Conservation (phyloP, 202 grass and related monocot genomes). For the Bolboschoenoplectus hybrid region DNA sequence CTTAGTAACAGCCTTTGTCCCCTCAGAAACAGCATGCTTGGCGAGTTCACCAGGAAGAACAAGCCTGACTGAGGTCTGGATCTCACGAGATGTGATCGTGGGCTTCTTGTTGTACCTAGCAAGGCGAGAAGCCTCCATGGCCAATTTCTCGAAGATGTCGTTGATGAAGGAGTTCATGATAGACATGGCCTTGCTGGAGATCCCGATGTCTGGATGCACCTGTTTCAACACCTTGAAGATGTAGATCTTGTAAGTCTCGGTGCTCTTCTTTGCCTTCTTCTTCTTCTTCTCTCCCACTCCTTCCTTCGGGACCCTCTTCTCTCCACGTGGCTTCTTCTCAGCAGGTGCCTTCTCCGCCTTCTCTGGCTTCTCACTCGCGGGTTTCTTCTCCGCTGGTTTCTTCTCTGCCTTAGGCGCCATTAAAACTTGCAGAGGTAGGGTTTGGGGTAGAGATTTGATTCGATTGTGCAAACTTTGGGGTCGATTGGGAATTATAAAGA, state of each 20-base stretch:
- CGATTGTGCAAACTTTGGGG: neutral
- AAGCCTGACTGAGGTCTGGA: conserved; percentile 73
- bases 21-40: conserved; percentile 72
- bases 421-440: neutral
- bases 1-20: conserved; percentile 75
- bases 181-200: conserved; percentile 81
- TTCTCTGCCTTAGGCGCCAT: conserved; percentile 73
- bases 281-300: conserved; percentile 58
- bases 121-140: conserved; percentile 63
- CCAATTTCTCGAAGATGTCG: conserved; percentile 85
- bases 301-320: conserved; percentile 38
- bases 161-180: conserved; percentile 92
- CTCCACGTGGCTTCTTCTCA: conserved; percentile 42
- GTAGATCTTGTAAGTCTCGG: conserved; percentile 80
- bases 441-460: neutral
- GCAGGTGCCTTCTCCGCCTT: conserved; percentile 65
- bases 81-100: conserved; percentile 74
- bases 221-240: conserved; percentile 86
- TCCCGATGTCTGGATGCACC: conserved; percentile 72
- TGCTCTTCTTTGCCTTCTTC: conserved; percentile 59
- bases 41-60: conserved; percentile 67
- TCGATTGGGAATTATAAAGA: neutral
- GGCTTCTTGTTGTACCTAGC: conserved; percentile 78
- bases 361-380: conserved; percentile 17
- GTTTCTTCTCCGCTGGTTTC: conserved; percentile 50